phyloP scores from a whole-genome alignment of 768 basidiomycete species.

The Obba rivulosa region DNA sequence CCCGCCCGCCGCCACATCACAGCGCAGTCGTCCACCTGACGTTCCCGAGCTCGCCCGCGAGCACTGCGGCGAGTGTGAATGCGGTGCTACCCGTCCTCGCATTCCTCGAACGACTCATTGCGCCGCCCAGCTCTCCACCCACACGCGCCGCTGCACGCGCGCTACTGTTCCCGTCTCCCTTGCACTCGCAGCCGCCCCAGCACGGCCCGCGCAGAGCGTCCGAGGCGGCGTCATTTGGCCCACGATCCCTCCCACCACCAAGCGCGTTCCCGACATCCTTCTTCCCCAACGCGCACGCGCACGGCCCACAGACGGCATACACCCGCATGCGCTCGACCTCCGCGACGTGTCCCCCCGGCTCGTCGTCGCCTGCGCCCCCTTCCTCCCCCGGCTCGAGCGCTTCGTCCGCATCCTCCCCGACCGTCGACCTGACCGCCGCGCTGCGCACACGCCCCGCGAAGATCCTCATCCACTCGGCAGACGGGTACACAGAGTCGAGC shows the following conservation, averaged over 20 bases:
- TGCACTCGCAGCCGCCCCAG: background rate
- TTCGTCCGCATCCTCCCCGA: conserved; percentile 6
- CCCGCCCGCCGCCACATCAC: conserved; percentile 67
- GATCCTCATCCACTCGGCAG: conserved; percentile 74
- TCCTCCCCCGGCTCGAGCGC: conserved; percentile 1
- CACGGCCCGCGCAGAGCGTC: conserved; percentile 4
- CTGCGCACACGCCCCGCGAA: conserved; percentile 57
- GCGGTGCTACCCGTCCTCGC: conserved; percentile 57
- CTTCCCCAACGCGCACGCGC: conserved; percentile 15
- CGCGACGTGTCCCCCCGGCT: conserved; percentile 17
- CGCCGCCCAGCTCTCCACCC: conserved; percentile 32
- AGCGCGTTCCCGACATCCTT: conserved; percentile 23
- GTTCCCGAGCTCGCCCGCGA: conserved; percentile 65
- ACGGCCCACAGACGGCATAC: conserved; percentile 10
- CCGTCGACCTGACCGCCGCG: conserved; percentile 7
- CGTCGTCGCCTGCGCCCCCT: conserved; percentile 3
- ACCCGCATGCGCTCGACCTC: conserved; percentile 23
- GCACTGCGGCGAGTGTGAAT: conserved; percentile 47
- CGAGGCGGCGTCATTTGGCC: conserved; percentile 11
- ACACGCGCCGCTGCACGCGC: conserved; percentile 13
- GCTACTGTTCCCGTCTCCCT: conserved; percentile 15
- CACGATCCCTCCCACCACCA: conserved; percentile 22
- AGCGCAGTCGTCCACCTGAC: conserved; percentile 68
- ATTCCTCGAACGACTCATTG: conserved; percentile 63
- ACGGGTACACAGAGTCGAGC: conserved; percentile 91